Conservation (phyloP, 2,329 filamentous ascomycete species). For the Neonectria ditissima region DNA sequence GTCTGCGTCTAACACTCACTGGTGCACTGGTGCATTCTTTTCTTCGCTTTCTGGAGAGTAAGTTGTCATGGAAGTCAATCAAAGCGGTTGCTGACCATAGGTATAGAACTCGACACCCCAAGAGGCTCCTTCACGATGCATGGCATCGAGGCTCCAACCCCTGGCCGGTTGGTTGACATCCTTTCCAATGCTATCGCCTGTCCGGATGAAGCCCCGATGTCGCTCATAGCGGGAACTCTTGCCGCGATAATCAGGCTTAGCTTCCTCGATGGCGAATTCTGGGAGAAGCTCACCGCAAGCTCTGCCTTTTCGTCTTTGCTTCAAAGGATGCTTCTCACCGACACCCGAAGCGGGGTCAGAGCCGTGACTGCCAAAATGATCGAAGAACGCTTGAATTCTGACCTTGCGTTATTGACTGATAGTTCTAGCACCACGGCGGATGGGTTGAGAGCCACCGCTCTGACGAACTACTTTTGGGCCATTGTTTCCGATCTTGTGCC, state of each 20-base stretch:
- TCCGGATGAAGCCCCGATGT: conserved; percentile 40
- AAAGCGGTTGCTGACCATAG: conserved; percentile 18
- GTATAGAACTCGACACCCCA: conserved; percentile 30
- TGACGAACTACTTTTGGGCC: conserved; percentile 47
- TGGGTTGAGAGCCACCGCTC: conserved; percentile 2
- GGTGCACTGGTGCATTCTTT: conserved; percentile 46
- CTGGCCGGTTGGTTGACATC: conserved; percentile 43
- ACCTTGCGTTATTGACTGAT: neutral
- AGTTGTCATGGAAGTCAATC: conserved; percentile 13
- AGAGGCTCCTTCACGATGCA: conserved; percentile 22
- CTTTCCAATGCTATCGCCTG: conserved; percentile 40
- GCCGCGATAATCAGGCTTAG: conserved; percentile 47
- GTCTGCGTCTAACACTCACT: conserved; percentile 45
- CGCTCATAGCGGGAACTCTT: conserved; percentile 45
- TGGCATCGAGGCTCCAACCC: conserved; percentile 32
- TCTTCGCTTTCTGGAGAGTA: conserved; percentile 45
- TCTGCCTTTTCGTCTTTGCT: conserved; percentile 39
- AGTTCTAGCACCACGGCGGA: neutral
- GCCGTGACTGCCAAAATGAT: conserved; percentile 50
- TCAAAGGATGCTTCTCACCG: conserved; percentile 44
- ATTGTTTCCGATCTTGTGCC: conserved; percentile 51
- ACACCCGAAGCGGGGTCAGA: conserved; percentile 45
- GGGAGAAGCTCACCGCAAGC: conserved; percentile 42
- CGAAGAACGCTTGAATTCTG: conserved; percentile 42
- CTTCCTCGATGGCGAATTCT: conserved; percentile 45